phyloP scores from a whole-genome alignment of 345 rosid species.

The Anastatica hierochuntica region DNA sequence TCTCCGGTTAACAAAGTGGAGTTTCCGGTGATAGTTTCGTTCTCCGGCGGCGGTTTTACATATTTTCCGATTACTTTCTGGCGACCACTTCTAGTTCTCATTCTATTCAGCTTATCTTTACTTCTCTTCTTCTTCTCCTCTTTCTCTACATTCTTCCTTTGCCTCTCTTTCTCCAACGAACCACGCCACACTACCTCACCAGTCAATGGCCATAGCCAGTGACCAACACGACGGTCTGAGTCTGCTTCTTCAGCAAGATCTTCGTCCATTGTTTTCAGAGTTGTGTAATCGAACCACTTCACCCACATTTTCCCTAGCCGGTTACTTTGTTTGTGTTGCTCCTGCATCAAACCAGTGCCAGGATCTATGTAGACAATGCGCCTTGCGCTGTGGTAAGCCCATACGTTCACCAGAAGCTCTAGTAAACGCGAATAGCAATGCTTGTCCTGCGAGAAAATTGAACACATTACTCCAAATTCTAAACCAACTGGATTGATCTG shows the following conservation, averaged over 20 bases:
- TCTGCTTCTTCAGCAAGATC: slow-evolving; percentile 90
- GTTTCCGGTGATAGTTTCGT: slow-evolving; percentile 12
- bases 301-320: slow-evolving; percentile 82
- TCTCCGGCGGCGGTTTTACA: slow-evolving; percentile 66
- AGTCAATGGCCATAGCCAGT: slow-evolving; percentile 91
- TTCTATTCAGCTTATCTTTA: slow-evolving; percentile 55
- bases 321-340: slow-evolving; percentile 54
- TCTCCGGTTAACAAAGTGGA: slow-evolving; percentile 5
- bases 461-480: not conserved
- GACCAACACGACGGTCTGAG: slow-evolving; percentile 49
- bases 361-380: slow-evolving; percentile 73
- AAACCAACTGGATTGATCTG: not conserved
- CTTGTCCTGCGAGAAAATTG: slow-evolving; percentile 51
- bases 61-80: slow-evolving; percentile 74
- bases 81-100: slow-evolving; percentile 37
- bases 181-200: slow-evolving; percentile 89
- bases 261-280: slow-evolving; percentile 85
- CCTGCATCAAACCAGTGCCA: slow-evolving; percentile 61
- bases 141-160: slow-evolving; percentile 46
- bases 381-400: slow-evolving; percentile 94
- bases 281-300: slow-evolving; percentile 74
- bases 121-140: slow-evolving; percentile 66
- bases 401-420: slow-evolving; percentile 85
- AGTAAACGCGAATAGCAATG: slow-evolving; percentile 81
- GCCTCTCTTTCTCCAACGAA: slow-evolving; percentile 60